Evolutionary conservation across 2,329 filamentous ascomycete species (phyloP).

Genomic region (Aureobasidium sp.): DNA sequence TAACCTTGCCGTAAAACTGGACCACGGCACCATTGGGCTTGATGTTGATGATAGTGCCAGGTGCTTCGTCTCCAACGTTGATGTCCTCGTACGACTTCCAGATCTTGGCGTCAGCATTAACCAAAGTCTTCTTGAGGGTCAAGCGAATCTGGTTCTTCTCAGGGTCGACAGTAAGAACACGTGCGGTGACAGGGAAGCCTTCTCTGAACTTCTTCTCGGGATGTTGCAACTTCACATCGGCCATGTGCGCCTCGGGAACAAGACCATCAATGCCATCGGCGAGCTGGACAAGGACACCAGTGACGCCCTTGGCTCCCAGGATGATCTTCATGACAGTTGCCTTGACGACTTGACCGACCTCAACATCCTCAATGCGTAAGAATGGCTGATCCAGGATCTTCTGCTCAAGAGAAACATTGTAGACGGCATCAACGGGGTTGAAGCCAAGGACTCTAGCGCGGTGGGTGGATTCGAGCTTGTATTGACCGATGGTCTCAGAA

Average conservation of each 20-base stretch:
- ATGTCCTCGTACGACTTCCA: constrained; percentile 74
- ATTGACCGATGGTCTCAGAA: constrained; percentile 68
- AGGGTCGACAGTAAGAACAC: constrained; percentile 73
- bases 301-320: constrained; percentile 68
- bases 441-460: constrained; percentile 78
- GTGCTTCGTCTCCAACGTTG: constrained; percentile 65
- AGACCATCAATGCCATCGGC: constrained; percentile 84
- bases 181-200: constrained; percentile 73
- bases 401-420: constrained; percentile 76
- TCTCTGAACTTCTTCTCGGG: constrained; percentile 95
- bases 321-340: constrained; percentile 81
- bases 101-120: constrained; percentile 78
- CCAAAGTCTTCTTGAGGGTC: constrained; percentile 87
- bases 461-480: constrained; percentile 71
- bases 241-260: constrained; percentile 79
- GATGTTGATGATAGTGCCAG: constrained; percentile 81
- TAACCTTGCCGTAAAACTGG: constrained; percentile 80
- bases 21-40: constrained; percentile 74
- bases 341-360: constrained; percentile 70
- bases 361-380: constrained; percentile 84
- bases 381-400: constrained; percentile 80
- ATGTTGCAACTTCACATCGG: constrained; percentile 80
- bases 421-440: constrained; percentile 79
- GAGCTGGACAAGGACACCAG: constrained; percentile 73
- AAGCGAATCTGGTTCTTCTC: constrained; percentile 73